Evolutionary conservation across 2,329 filamentous ascomycete species (phyloP).

Genomic region (Cladosporium cucumerinum): DNA sequence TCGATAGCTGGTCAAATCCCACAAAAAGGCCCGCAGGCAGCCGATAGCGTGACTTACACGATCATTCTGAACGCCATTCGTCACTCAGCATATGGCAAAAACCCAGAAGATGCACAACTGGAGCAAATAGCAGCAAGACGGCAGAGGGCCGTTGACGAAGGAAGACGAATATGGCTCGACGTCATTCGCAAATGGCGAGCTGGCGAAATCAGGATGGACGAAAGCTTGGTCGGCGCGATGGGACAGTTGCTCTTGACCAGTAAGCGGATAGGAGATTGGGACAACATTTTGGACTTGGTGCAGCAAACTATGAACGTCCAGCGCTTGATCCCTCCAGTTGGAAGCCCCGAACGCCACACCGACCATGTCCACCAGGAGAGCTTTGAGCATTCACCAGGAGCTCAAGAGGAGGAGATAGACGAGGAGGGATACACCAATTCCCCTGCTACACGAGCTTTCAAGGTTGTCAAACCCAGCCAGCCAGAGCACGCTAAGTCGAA

Average conservation of each 20-base stretch:
- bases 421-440: constrained; percentile 27
- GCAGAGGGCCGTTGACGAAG: constrained; percentile 59
- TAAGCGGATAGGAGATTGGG: constrained; percentile 57
- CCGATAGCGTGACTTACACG: constrained; percentile 73
- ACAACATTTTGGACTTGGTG: constrained; percentile 71
- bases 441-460: constrained; percentile 31
- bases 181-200: constrained; percentile 71
- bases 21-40: constrained; percentile 57
- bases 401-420: constrained; percentile 16
- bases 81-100: constrained; percentile 34
- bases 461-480: constrained; percentile 22
- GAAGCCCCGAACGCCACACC: constrained; percentile 27
- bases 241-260: constrained; percentile 70
- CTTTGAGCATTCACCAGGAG: neutral
- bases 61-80: constrained; percentile 77
- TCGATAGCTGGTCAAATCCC: constrained; percentile 70
- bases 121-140: constrained; percentile 33
- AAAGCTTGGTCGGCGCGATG: constrained; percentile 77
- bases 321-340: constrained; percentile 46
- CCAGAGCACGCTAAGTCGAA: constrained; percentile 18
- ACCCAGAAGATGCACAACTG: constrained; percentile 24
- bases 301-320: constrained; percentile 78
- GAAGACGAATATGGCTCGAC: constrained; percentile 75
- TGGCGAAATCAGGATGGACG: constrained; percentile 70
- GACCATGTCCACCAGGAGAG: constrained; percentile 30